Conservation (phyloP, 768 basidiomycete genomes). For the Psilocybe sp. region DNA sequence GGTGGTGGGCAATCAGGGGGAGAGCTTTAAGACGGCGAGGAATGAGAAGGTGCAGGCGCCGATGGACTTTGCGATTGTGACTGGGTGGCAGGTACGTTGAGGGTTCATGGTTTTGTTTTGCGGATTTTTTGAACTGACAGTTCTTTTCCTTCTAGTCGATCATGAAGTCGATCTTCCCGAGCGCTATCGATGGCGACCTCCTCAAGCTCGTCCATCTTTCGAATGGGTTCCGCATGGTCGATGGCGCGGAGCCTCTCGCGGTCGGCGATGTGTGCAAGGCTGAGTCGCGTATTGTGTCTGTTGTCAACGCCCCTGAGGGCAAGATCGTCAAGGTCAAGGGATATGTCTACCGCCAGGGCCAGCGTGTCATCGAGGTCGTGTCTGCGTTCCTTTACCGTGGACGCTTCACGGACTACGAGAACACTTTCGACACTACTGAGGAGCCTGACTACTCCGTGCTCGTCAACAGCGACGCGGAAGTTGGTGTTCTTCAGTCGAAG, state of each 20-base stretch:
- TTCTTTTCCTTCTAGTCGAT: constrained; percentile 67
- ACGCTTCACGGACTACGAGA: constrained; percentile 87
- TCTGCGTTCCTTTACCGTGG: constrained; percentile 98
- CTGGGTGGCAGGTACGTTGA: constrained; percentile 89
- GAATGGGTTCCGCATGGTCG: constrained; percentile 90
- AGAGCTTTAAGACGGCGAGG: constrained; percentile 80
- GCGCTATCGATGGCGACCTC: constrained; percentile 87
- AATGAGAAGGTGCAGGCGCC: constrained; percentile 77
- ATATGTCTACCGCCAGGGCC: constrained; percentile 69
- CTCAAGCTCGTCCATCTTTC: constrained; percentile 96
- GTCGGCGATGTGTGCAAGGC: constrained; percentile 90
- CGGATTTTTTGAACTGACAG: constrained; percentile 5
- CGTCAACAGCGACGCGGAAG: constrained; percentile 69
- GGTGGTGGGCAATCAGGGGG: constrained; percentile 91
- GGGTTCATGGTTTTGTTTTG: background rate
- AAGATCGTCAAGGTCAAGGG: constrained; percentile 93
- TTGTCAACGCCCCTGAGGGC: constrained; percentile 86
- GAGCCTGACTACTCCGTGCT: constrained; percentile 87
- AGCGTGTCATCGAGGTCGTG: constrained; percentile 87
- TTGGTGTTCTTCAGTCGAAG: constrained; percentile 92
- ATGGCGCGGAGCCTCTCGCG: constrained; percentile 70
- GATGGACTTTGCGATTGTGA: constrained; percentile 98
- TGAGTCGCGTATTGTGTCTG: constrained; percentile 84
- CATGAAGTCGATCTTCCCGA: constrained; percentile 97
- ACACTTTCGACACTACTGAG: constrained; percentile 92